Percentiles rank a stretch among this genome's conserved stretches.
Conservation (phyloP, 495 filamentous ascomycete species). For the Xylaria nigripes region DNA sequence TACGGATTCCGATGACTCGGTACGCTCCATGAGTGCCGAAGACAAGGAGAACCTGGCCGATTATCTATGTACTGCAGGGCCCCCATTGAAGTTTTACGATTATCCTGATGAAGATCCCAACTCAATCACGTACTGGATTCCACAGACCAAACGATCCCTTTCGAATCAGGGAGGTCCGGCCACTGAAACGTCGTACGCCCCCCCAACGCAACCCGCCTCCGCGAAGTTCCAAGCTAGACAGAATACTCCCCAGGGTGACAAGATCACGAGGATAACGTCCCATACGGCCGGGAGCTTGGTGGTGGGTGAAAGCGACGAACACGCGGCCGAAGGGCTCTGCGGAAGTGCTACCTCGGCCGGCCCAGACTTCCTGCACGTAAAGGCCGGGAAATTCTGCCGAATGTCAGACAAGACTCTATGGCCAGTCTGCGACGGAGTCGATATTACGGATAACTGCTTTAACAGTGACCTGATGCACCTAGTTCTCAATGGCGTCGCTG, state of each 20-base stretch:
- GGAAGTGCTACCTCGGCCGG: conserved; percentile 21
- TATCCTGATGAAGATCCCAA: too few species aligned
- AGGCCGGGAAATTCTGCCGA: conserved; percentile 22
- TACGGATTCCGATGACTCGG: conserved; percentile 4
- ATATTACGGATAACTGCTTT: conserved; percentile 15
- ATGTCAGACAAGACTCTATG: conserved; percentile 23
- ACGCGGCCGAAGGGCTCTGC: conserved; percentile 22
- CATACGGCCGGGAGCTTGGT: conserved; percentile 17
- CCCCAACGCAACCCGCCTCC: neutral
- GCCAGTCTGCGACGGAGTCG: neutral
- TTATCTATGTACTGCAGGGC: too few species aligned
- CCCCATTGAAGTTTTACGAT: too few species aligned
- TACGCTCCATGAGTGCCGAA: neutral
- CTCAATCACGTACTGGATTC: too few species aligned
- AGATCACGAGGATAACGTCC: neutral
- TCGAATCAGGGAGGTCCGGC: neutral
- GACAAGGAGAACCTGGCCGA: too few species aligned
- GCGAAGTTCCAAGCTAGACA: too few species aligned
- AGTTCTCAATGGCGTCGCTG: conserved; percentile 8
- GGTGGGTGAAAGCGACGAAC: conserved; percentile 11
- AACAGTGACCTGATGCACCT: conserved; percentile 9
- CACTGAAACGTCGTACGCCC: conserved; percentile 12
- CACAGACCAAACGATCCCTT: too few species aligned
- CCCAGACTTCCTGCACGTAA: conserved; percentile 24
- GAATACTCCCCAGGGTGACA: too few species aligned